A percentile compares a stretch with the other conserved stretches of the same genome.
phyloP scores from a whole-genome alignment of 441 rosid genomes.

The Euphorbia schlechtendalii region DNA sequence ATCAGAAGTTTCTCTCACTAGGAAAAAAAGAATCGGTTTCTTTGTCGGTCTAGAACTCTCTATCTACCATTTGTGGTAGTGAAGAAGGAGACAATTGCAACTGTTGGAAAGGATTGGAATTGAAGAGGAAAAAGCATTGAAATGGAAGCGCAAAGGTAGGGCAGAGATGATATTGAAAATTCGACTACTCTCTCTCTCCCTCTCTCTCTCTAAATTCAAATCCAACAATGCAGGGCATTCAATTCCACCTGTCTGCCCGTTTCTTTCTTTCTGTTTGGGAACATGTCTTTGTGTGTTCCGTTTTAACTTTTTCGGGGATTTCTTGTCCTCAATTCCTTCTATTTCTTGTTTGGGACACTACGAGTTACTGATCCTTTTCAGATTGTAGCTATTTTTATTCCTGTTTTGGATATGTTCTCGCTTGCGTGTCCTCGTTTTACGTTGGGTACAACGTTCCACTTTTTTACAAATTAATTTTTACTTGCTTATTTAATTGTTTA shows the following conservation, averaged over 20 bases:
- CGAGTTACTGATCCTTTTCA: not conserved
- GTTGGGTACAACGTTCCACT: too few relatives aligned
- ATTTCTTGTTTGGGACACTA: not conserved
- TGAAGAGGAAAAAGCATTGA: not conserved
- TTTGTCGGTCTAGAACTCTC: not conserved
- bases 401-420: not conserved
- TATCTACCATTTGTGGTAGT: not conserved
- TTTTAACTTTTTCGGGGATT: slow-evolving; percentile 2
- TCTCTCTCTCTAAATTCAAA: slow-evolving; percentile 8
- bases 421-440: not conserved
- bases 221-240: slow-evolving; percentile 3
- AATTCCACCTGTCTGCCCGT: slow-evolving; percentile 7
- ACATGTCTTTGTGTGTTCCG: not conserved
- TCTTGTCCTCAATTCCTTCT: not conserved
- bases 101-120: not conserved
- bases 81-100: not conserved
- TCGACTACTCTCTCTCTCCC: not conserved
- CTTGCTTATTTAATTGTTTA: too few relatives aligned
- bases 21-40: not conserved
- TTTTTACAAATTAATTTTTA: too few relatives aligned
- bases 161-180: not conserved
- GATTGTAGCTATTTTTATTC: not conserved
- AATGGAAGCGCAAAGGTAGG: slow-evolving; percentile 6
- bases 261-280: slow-evolving; percentile 7
- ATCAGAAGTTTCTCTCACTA: not conserved